phyloP scores from a whole-genome alignment of 495 filamentous ascomycete genomes.

The Penicillium lividum region DNA sequence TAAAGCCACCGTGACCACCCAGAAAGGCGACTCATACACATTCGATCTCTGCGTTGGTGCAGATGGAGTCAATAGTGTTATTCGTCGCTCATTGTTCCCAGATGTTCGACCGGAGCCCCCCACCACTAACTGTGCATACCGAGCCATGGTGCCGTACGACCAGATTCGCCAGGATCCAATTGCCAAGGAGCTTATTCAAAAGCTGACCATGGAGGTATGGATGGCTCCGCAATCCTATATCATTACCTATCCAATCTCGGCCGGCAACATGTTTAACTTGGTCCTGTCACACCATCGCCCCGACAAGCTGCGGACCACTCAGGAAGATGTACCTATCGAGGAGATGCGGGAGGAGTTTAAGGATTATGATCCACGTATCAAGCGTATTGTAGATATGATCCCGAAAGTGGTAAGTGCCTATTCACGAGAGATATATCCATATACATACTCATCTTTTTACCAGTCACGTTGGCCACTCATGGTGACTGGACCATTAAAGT shows the following conservation, averaged over 20 bases:
- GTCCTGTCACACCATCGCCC: conserved; percentile 43
- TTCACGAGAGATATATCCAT: background rate
- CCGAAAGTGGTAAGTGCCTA: conserved; percentile 15
- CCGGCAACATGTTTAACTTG: conserved; percentile 45
- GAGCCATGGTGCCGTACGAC: conserved; percentile 40
- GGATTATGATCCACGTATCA: conserved; percentile 25
- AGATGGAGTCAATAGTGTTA: conserved; percentile 42
- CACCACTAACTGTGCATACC: conserved; percentile 42
- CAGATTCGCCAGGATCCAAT: conserved; percentile 39
- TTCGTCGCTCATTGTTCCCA: conserved; percentile 38
- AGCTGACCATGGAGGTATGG: conserved; percentile 48
- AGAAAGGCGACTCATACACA: conserved; percentile 28
- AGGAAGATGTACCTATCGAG: conserved; percentile 31
- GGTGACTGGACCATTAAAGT: conserved; percentile 26
- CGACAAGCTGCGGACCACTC: conserved; percentile 15
- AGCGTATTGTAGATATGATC: conserved; percentile 27
- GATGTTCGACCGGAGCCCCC: conserved; percentile 36
- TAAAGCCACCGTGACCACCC: conserved; percentile 33
- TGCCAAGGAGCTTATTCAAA: conserved; percentile 35
- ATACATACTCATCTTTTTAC: background rate
- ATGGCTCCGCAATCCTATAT: conserved; percentile 36
- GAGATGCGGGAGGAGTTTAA: conserved; percentile 34
- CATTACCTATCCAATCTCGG: conserved; percentile 49
- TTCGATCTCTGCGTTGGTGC: conserved; percentile 46
- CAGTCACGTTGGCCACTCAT: conserved; percentile 36